Conservation (phyloP, 352 stramenopile species). For the Phytophthora parvispora region DNA sequence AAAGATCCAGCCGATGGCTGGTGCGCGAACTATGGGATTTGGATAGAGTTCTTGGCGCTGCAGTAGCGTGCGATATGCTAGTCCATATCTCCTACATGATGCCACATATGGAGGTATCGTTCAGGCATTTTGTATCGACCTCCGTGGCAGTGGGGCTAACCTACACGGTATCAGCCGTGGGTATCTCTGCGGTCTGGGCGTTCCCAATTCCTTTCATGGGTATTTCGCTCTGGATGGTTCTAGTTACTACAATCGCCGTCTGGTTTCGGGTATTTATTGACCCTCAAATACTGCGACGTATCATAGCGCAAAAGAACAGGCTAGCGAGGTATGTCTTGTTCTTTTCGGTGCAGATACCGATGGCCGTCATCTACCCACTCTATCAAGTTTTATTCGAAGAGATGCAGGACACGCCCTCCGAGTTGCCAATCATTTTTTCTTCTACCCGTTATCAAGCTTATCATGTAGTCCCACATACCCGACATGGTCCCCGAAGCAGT, state of each 20-base stretch:
- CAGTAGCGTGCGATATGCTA: neutral
- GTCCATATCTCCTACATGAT: neutral
- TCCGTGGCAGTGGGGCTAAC: neutral
- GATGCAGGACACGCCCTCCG: neutral
- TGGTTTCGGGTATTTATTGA: neutral
- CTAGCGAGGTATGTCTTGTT: neutral
- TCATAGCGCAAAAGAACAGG: neutral
- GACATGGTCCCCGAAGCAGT: neutral
- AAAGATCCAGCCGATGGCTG: neutral
- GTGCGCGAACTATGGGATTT: neutral
- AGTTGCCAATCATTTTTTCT: slow-evolving; percentile 1
- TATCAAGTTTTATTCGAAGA: slow-evolving; percentile 7
- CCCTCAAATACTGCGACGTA: neutral
- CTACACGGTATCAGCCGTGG: neutral
- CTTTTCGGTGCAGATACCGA: neutral
- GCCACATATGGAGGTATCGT: neutral
- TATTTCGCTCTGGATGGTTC: neutral
- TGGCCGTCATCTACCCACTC: slow-evolving; percentile 14
- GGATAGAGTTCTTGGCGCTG: neutral
- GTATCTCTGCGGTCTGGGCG: neutral
- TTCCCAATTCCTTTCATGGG: slow-evolving; percentile 1
- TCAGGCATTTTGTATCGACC: neutral
- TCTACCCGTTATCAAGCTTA: slow-evolving; percentile 32
- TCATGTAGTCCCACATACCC: slow-evolving; percentile 21
- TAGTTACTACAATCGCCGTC: neutral